Evolutionary conservation across 106 monocot species (phyloP), one percentile per base, ranked within the genome.

Genomic region (Gastrodia elata): DNA sequence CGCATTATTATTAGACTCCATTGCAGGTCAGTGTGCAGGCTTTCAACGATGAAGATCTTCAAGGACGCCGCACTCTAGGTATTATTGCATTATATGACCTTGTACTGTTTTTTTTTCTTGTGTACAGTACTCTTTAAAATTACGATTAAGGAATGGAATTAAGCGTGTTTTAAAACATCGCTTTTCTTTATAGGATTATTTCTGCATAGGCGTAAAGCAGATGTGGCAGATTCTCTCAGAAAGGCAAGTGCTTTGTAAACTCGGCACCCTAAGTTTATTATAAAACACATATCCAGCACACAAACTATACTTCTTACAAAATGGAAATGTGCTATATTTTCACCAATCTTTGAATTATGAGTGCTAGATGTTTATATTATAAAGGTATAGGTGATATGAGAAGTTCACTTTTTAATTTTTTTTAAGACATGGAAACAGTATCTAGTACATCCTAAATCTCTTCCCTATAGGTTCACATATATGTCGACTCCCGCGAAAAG

Each of bases 1-100:
- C n/a, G n/a, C 20, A 3, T 18, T 64, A 71, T 30, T 25, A 58
- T 46, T 24, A 38, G 33, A 55, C 72, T 30, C 58, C 8, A 30
- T 86, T 52, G 56, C 73, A 98, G 97, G 86, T 98, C 35, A 98
- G 88, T 77, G 91, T 93, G 33, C 97, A 98, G 79, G 97, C 97
- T 68, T 98, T 98, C 75, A 98, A 82, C 78, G 93, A 98, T 80
- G 97, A 98, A 81, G 93, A 98, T 73, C 93, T 91, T 73, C 97
- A 98, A 72, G 97, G 97, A 25, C 86, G 97, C 4, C 90, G 97
- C 13, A 93, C 97, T 18, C 84, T 98, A 55, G 97, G 97, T 98
- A 88, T 64, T 98, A 88, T 64, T 59, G 15, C 49, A 48, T 70
- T 7, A 36, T 38, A 30, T n/a, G n/a, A 30, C 13, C 14, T 13